Base-by-base conservation (phyloP, 805 yeast species). In the Scheffersomyces lignosus region DNA sequence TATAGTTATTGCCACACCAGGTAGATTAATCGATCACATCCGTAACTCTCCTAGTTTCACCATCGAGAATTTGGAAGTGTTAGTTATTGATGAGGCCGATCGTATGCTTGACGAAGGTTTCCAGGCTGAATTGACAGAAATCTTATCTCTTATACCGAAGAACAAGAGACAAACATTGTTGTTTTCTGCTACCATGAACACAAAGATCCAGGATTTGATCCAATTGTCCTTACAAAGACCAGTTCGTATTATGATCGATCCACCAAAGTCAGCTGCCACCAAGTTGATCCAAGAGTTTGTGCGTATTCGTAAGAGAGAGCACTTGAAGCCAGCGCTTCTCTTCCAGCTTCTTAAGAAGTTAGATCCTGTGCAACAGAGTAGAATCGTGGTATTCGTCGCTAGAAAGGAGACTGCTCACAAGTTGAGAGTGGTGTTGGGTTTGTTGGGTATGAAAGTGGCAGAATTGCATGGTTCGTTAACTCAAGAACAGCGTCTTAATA, bases 51-150 rank as follows among this genome's bases (percentile, higher is more conserved):
- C 96, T 5, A 83, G 93, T 35, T 93, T 93, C 60, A 80, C 81
- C 33, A 95, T 89, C 32, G 98, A 93, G 49, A 74, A 81, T 23
- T 93, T 93, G 33, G 99, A 93, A 67, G 86, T 93, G 36, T 71
- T 93, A 52, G 95, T 93, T 20, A 75, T 93, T 49, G 99, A 93
- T 70, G 99, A 93, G 71, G 99, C 99, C 42, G 99, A 93, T 74
- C 81, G 99, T 70, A 93, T 93, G 98, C 75, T 93, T 51, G 99
- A 93, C 60, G 99, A 93, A 66, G 99, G 99, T 56, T 93, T 93
- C 78, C 96, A 90, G 64, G 87, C 81, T 36, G 99, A 93, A 64
- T 71, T 93, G 48, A 83, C 88, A 14, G 99, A 93, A 60, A 91
- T 93, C 42, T 75, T 93, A 63, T 76, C 85, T 10, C 71, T 91